Percentiles rank a stretch among this genome's conserved stretches.
Evolutionary conservation across 2,329 filamentous ascomycete species (phyloP).

Genomic region (Penicillium oxalicum): DNA sequence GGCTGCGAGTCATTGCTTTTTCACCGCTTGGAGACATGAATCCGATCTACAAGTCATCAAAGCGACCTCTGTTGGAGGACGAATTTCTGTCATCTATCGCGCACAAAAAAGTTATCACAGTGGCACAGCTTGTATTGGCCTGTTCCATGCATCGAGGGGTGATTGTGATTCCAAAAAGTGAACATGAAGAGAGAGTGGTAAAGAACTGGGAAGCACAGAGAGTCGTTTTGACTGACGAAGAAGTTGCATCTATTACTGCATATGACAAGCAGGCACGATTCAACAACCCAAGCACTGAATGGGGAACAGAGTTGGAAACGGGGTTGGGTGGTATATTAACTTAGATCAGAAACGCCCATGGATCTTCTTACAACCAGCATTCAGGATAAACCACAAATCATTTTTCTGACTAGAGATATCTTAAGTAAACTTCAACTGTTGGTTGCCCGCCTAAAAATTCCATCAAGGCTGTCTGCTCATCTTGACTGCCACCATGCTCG

Average conservation of each 20-base stretch:
- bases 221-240: neutral
- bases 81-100: neutral
- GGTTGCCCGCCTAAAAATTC: neutral
- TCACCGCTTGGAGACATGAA: neutral
- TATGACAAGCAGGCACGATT: neutral
- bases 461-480: neutral
- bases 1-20: neutral
- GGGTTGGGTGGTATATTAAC: neutral
- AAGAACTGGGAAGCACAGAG: neutral
- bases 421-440: neutral
- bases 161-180: neutral
- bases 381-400: neutral
- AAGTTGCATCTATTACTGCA: neutral
- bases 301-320: neutral
- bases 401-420: neutral
- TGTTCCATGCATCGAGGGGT: neutral
- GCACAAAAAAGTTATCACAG: neutral
- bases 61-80: neutral
- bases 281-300: neutral
- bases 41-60: neutral
- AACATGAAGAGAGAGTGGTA: neutral
- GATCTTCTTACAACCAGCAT: neutral
- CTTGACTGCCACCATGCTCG: slow-evolving; percentile 1
- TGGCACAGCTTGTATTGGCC: neutral
- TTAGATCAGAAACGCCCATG: neutral